Base-by-base conservation (phyloP, 208 protist species). In the Trypanosomatidae sp. region DNA sequence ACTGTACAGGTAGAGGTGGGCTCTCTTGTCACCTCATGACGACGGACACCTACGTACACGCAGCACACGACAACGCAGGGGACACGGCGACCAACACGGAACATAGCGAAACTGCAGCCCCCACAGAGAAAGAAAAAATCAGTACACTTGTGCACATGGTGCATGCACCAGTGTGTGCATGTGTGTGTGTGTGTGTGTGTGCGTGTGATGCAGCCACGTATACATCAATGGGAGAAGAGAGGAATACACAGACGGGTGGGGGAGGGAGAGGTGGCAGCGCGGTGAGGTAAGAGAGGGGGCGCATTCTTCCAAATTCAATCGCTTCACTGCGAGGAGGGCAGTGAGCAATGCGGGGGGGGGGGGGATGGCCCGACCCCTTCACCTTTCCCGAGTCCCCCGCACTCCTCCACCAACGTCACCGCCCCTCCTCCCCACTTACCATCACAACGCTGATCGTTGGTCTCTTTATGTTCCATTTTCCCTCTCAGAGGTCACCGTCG, bases 401-500 rank as follows among this genome's bases (percentile, higher is more conserved):
- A 47, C 36, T 28, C 1, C 4, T 62, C 19, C 39, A 56, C 52
- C 52, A 56, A 25, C 52, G 17, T 7, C 52, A 15, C 17, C 17
- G 36, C 17, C 1, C 17, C 10, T 22, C 59, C 19, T 74, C 71
- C 19, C 46, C 65, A 67, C 69, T 43, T 17, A 33, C 47, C 39
- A 50, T 17, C n/a, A 33, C 33, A 7, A 19, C 22, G 15, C 33
- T 33, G 17, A 41, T 13, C 58, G n/a, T 43, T 36, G 58, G 1
- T 25, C 58, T n/a, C 33, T 39, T 12, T 3, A n/a, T 8, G 15
- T 36, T 12, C 22, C 10, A 4, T n/a, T 41, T n/a, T 22, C 7
- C 25, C 47, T 44, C 19, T 76, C 53, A 87, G 12, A 84, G 53
- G 39, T 88, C 84, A 1, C 60, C 71, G 9, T 68, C 62, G 30